Conservation (phyloP, 129 eudicot genomes). For the Tanacetum coccineum region DNA sequence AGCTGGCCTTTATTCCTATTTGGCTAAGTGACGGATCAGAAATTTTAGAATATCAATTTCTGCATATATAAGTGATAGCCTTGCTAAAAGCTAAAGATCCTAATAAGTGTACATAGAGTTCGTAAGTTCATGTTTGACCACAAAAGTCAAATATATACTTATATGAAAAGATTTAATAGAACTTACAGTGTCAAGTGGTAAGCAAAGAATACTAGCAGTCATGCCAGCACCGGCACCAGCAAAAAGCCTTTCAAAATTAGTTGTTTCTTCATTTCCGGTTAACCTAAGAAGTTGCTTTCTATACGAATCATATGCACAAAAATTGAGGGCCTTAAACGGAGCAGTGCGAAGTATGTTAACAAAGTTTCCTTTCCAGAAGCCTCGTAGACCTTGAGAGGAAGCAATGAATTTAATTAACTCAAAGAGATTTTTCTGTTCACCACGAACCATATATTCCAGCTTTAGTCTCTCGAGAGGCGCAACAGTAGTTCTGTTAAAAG, state of each 20-base stretch:
- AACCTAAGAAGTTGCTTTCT: constrained; percentile 62
- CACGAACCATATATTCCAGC: constrained; percentile 83
- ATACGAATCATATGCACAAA: constrained; percentile 76
- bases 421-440: constrained; percentile 56
- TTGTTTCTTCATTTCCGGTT: constrained; percentile 65
- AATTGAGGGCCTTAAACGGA: constrained; percentile 90
- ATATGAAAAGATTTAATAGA: background rate
- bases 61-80: background rate
- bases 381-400: constrained; percentile 72
- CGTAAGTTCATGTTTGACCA: background rate
- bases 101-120: background rate
- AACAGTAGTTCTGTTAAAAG: constrained; percentile 64
- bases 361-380: constrained; percentile 91
- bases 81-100: background rate
- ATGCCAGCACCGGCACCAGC: constrained; percentile 98
- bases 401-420: constrained; percentile 63
- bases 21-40: background rate
- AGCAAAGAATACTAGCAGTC: constrained; percentile 81
- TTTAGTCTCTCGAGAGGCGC: constrained; percentile 92
- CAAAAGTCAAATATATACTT: background rate
- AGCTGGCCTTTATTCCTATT: too few relatives aligned
- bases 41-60: background rate
- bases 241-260: constrained; percentile 64
- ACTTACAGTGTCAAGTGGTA: constrained; percentile 96
- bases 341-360: constrained; percentile 90